A percentile compares a stretch with the other conserved stretches of the same genome.
Conservation (phyloP, 805 yeast genomes). For the Torulaspora maleeae region DNA sequence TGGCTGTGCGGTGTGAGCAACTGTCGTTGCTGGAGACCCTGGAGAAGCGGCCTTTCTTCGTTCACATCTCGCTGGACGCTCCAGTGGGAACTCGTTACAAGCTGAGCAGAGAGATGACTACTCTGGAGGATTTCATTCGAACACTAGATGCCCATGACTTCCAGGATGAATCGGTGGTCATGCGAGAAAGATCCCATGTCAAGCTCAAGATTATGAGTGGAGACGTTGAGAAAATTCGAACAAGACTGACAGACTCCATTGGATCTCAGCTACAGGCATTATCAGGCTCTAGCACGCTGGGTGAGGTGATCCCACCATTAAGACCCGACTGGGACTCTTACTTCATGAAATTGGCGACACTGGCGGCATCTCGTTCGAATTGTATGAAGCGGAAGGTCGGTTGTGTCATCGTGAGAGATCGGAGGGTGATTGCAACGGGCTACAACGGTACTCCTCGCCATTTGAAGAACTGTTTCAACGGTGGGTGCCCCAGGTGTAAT, state of each 20-base stretch:
- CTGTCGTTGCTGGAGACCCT: slow-evolving; percentile 43
- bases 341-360: slow-evolving; percentile 87
- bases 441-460: slow-evolving; percentile 97
- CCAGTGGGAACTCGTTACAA: slow-evolving; percentile 49
- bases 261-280: slow-evolving; percentile 15
- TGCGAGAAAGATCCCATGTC: slow-evolving; percentile 27
- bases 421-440: slow-evolving; percentile 89
- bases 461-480: slow-evolving; percentile 83
- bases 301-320: slow-evolving; percentile 28
- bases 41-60: slow-evolving; percentile 73
- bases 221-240: slow-evolving; percentile 3
- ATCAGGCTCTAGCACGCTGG: slow-evolving; percentile 11
- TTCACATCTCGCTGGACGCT: slow-evolving; percentile 75
- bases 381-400: slow-evolving; percentile 98
- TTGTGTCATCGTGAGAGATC: slow-evolving; percentile 84
- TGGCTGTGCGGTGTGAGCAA: slow-evolving; percentile 49
- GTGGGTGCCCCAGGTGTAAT: slow-evolving; percentile 92
- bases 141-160: slow-evolving; percentile 31
- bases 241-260: slow-evolving; percentile 14
- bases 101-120: slow-evolving; percentile 19
- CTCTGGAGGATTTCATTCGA: slow-evolving; percentile 33
- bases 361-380: slow-evolving; percentile 88
- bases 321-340: slow-evolving; percentile 96
- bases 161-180: slow-evolving; percentile 14
- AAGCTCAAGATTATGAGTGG: slow-evolving; percentile 19